Base-by-base conservation (phyloP, 2,329 filamentous ascomycete species). In the Monilinia fructigena region DNA sequence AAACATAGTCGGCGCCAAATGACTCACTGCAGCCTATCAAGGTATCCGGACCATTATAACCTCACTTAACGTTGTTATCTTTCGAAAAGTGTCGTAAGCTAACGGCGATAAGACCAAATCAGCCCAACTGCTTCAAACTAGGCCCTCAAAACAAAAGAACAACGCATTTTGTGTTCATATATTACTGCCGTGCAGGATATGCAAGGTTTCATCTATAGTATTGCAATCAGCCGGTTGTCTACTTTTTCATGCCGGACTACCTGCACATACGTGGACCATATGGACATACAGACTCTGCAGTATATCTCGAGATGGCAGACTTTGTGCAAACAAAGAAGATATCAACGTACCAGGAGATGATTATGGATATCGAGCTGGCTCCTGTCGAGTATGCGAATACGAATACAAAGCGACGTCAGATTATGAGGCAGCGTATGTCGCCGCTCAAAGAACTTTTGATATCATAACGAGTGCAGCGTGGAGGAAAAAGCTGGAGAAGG, bases 221-320 rank as follows among this genome's bases (percentile, higher is more conserved):
- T n/a, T 55, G 18, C 23, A 55, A 31, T 42, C 38, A 2, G 38
- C 38, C 45, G 38, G 50, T 7, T 63, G 50, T 55, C 45, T 45
- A 18, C 50, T 31, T n/a, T 18, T 45, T 10, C 7, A 40, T 2
- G 11, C 7, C 8, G 40, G 38, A 2, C 18, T 18, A 7, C 31
- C 38, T 56, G 38, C 61, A 18, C 52, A 63, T 14, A 56, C 18
- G 11, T 63, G 42, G 50, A 63, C 40, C 2, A 47, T 56, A 23
- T 56, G 40, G 40, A 63, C 50, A 20, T 56, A 56, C 26, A 55
- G 40, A 63, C 23, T 56, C 12, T 63, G 61, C 18, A 47, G 23
- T 18, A 20, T 35, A 5, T 55, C 52, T 11, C 14, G n/a, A 31
- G 31, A 47, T 52, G n/a, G 31, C 16, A 31, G 8, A 20, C 52